Conservation (phyloP, 179 eudicot species). For the Actinidia arguta region DNA sequence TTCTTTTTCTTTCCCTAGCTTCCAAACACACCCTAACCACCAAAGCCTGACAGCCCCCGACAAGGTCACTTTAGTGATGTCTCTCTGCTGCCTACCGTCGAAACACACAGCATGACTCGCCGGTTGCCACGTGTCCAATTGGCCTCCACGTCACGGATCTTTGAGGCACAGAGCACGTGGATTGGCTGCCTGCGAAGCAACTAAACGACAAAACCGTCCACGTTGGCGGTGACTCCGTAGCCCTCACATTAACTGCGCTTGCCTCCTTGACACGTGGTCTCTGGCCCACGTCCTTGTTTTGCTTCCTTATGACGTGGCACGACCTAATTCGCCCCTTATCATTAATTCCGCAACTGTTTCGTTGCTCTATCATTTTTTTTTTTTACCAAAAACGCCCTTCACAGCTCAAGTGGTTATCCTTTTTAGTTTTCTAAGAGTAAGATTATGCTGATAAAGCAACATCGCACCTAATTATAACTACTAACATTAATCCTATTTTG, state of each 20-base stretch:
- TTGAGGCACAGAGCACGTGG: slow-evolving; percentile 14
- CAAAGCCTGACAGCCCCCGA: slow-evolving; percentile 9
- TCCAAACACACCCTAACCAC: not conserved
- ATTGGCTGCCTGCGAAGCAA: not conserved
- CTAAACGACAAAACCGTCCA: slow-evolving; percentile 21
- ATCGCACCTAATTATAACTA: too few relatives aligned
- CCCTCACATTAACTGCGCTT: slow-evolving; percentile 18
- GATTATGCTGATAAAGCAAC: too few relatives aligned
- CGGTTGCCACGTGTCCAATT: not conserved
- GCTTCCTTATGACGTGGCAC: not conserved
- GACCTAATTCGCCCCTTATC: not conserved
- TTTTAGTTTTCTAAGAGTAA: too few relatives aligned
- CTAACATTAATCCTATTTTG: too few relatives aligned
- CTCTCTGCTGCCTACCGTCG: not conserved
- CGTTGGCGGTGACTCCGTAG: slow-evolving; percentile 11
- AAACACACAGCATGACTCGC: not conserved
- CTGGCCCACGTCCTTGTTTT: not conserved
- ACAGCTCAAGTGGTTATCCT: too few relatives aligned
- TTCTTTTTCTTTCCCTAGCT: not conserved
- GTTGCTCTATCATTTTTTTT: not conserved
- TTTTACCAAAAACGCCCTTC: too few relatives aligned
- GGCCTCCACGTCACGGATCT: slow-evolving; percentile 10
- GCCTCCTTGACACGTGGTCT: slow-evolving; percentile 11
- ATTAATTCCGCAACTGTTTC: not conserved
- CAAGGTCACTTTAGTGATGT: not conserved